Evolutionary conservation across 2,329 filamentous ascomycete genomes (phyloP).

Genomic region (Neoscytalidium dimidiatum): DNA sequence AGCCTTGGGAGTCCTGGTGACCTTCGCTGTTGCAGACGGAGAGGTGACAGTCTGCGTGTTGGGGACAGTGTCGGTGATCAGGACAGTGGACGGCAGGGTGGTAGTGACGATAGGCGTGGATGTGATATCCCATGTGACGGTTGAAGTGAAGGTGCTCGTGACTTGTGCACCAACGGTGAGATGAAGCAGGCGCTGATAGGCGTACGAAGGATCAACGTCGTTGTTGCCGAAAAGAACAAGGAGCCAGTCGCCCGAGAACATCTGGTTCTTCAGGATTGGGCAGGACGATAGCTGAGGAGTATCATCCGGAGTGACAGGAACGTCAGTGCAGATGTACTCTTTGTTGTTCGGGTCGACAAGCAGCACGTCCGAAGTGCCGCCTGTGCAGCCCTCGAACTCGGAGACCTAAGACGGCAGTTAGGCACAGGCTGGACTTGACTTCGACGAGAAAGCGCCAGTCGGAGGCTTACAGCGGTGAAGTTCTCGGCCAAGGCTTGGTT

Average conservation of each 20-base stretch:
- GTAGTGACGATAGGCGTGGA: conserved; percentile 30
- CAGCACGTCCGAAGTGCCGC: conserved; percentile 43
- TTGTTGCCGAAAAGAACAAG: conserved; percentile 50
- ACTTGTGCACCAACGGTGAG: conserved; percentile 33
- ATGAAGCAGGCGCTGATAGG: conserved; percentile 45
- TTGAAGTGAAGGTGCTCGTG: conserved; percentile 35
- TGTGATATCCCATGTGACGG: conserved; percentile 35
- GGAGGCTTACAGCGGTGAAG: conserved; percentile 36
- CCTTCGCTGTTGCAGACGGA: conserved; percentile 35
- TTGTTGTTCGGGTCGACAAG: conserved; percentile 44
- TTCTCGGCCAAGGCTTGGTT: conserved; percentile 42
- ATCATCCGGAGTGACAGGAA: conserved; percentile 43
- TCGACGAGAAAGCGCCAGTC: too few relatives aligned
- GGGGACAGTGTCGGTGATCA: conserved; percentile 28
- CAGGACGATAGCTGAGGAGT: conserved; percentile 44
- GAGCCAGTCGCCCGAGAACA: conserved; percentile 47
- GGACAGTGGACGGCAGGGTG: conserved; percentile 29
- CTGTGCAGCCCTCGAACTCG: conserved; percentile 47
- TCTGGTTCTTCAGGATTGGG: conserved; percentile 44
- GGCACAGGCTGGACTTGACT: neutral
- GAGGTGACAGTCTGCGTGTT: conserved; percentile 34
- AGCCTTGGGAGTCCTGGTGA: conserved; percentile 34
- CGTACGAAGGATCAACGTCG: conserved; percentile 45
- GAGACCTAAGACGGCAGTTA: conserved; percentile 30
- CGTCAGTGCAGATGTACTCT: conserved; percentile 44